Conservation (phyloP, 2,329 filamentous ascomycete species). For the Colletotrichum incanum region DNA sequence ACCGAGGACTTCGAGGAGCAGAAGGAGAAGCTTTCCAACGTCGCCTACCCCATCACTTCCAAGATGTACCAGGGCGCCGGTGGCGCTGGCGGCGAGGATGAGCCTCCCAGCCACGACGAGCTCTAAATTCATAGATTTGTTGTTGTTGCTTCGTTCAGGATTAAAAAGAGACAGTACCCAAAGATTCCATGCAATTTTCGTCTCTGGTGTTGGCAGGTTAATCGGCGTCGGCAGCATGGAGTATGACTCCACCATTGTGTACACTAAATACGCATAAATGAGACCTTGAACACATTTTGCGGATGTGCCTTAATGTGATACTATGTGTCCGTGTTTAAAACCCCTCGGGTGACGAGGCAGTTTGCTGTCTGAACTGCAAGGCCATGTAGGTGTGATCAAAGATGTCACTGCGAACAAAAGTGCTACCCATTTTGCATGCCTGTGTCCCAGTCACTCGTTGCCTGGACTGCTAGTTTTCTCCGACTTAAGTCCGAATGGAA, state of each 20-base stretch:
- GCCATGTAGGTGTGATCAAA: too few species aligned
- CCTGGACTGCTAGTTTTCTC: too few species aligned
- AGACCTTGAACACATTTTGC: slow-evolving; percentile 38
- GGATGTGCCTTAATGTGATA: neutral
- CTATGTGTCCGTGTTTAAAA: neutral
- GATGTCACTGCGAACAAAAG: too few species aligned
- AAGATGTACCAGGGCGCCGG: slow-evolving; percentile 86
- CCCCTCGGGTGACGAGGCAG: too few species aligned
- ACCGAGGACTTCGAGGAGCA: slow-evolving; percentile 99
- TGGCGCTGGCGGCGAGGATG: slow-evolving; percentile 78
- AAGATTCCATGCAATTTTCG: slow-evolving; percentile 41
- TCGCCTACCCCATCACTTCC: slow-evolving; percentile 98
- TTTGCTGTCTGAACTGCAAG: too few species aligned
- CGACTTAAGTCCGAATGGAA: too few species aligned
- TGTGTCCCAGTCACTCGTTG: too few species aligned
- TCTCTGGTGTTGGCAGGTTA: slow-evolving; percentile 44
- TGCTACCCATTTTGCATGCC: too few species aligned
- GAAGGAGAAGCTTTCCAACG: slow-evolving; percentile 98
- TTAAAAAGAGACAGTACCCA: slow-evolving; percentile 42
- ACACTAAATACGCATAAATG: slow-evolving; percentile 43
- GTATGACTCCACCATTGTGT: slow-evolving; percentile 40
- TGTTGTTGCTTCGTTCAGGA: slow-evolving; percentile 42
- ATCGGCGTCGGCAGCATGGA: slow-evolving; percentile 45
- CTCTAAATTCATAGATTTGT: slow-evolving; percentile 70
- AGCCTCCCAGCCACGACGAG: slow-evolving; percentile 81